Evolutionary conservation across 306 rosid genomes (phyloP).

Genomic region (Pyrus betulifolia): DNA sequence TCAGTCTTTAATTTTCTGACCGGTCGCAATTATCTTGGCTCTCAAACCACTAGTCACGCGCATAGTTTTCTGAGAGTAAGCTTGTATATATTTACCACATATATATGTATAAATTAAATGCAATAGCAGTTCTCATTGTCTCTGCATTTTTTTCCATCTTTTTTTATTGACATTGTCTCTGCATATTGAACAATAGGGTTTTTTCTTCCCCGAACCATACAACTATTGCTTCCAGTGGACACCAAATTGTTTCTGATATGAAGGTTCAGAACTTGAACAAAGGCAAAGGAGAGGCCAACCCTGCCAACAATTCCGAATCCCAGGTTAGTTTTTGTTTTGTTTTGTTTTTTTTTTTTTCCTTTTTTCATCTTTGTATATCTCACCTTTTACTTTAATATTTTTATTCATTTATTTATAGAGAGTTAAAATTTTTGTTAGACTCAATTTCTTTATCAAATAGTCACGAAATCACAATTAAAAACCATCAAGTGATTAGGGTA

Average conservation of each 20-base stretch:
- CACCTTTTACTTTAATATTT: not conserved
- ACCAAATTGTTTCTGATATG: slow-evolving; percentile 4
- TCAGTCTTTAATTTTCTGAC: not conserved
- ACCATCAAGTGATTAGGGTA: not conserved
- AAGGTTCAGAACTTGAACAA: slow-evolving; percentile 57
- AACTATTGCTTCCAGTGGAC: slow-evolving; percentile 28
- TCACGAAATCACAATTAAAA: not conserved
- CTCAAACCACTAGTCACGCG: not conserved
- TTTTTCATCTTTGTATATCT: no score
- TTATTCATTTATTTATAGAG: not conserved
- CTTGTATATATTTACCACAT: no score
- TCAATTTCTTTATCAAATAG: not conserved
- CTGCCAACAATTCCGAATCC: slow-evolving; percentile 59
- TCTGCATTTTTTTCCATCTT: not conserved
- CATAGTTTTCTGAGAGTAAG: not conserved
- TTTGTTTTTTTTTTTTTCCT: no score
- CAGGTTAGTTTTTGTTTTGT: not conserved
- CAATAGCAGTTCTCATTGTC: not conserved
- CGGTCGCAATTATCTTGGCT: not conserved
- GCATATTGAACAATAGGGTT: not conserved
- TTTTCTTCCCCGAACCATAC: not conserved
- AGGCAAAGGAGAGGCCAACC: slow-evolving; percentile 39
- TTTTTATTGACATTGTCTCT: not conserved
- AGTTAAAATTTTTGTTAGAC: not conserved
- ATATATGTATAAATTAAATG: not conserved